A percentile compares a stretch with the other conserved stretches of the same genome.
Conservation (phyloP, 257 asterid species). For the Solanum etuberosum region DNA sequence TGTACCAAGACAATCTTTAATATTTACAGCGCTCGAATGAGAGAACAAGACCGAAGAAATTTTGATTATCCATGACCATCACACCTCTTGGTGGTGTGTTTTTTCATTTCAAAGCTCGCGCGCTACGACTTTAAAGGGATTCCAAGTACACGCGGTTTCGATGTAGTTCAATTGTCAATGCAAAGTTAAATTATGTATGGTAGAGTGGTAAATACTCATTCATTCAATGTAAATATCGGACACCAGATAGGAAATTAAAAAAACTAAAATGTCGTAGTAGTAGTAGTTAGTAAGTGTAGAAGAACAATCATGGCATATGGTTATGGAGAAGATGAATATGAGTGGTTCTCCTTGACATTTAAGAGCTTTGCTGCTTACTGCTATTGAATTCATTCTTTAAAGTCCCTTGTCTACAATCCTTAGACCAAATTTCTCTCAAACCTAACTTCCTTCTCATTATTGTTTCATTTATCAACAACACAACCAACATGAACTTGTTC, state of each 20-base stretch:
- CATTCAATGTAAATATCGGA: no score
- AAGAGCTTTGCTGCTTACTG: background rate
- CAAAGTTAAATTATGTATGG: background rate
- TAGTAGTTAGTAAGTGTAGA: background rate
- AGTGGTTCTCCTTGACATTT: background rate
- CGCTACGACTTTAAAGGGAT: background rate
- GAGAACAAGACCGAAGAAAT: fast-evolving
- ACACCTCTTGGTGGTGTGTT: background rate
- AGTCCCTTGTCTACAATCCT: background rate
- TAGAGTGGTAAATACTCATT: no score
- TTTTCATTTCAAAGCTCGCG: background rate
- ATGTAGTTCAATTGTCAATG: background rate
- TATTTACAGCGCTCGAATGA: background rate
- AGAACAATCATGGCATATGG: background rate
- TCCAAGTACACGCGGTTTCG: background rate
- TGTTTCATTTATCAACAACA: background rate
- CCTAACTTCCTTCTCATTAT: background rate
- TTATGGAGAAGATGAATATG: background rate
- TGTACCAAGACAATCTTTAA: background rate
- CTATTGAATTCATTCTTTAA: background rate
- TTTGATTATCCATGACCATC: background rate
- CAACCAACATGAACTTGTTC: background rate
- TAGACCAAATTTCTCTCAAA: background rate
- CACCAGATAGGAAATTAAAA: no score
- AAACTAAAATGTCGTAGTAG: background rate